Evolutionary conservation across 768 basidiomycete species (phyloP).

Genomic region (Suillus lakei): DNA sequence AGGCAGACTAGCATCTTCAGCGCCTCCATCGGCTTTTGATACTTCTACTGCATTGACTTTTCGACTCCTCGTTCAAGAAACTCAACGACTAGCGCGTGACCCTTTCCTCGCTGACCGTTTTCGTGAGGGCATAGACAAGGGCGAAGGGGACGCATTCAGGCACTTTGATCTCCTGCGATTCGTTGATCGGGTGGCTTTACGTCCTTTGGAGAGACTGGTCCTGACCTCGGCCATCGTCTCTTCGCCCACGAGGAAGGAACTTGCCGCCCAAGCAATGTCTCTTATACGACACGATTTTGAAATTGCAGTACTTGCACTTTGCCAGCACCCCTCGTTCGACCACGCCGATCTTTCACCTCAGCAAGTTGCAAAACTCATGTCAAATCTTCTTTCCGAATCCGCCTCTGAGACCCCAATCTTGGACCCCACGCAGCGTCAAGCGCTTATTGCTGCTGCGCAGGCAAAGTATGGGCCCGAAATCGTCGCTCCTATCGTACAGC

Average conservation of each 20-base stretch:
- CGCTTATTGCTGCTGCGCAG: constrained; percentile 74
- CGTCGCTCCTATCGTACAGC: constrained; percentile 72
- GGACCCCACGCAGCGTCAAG: constrained; percentile 75
- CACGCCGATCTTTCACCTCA: constrained; percentile 75
- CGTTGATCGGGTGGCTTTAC: constrained; percentile 78
- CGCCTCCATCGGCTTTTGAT: constrained; percentile 69
- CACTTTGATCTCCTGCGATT: constrained; percentile 86
- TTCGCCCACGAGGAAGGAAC: constrained; percentile 61
- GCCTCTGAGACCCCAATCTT: constrained; percentile 72
- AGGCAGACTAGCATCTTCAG: constrained; percentile 62
- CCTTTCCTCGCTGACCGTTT: constrained; percentile 90
- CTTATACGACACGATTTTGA: constrained; percentile 82
- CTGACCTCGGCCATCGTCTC: constrained; percentile 77
- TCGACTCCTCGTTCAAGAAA: constrained; percentile 86
- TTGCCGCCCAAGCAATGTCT: constrained; percentile 59
- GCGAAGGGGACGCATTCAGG: constrained; percentile 82
- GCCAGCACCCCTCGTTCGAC: constrained; percentile 83
- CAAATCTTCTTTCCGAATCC: constrained; percentile 76
- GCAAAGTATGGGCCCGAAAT: constrained; percentile 82
- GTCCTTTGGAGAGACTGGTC: constrained; percentile 79
- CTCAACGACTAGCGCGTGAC: constrained; percentile 87
- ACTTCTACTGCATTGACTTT: constrained; percentile 81
- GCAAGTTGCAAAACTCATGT: constrained; percentile 79
- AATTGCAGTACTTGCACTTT: constrained; percentile 73
- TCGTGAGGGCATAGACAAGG: constrained; percentile 87